Base-by-base conservation (phyloP, 768 basidiomycete species). In the Lactarius pseudohatsudake region DNA sequence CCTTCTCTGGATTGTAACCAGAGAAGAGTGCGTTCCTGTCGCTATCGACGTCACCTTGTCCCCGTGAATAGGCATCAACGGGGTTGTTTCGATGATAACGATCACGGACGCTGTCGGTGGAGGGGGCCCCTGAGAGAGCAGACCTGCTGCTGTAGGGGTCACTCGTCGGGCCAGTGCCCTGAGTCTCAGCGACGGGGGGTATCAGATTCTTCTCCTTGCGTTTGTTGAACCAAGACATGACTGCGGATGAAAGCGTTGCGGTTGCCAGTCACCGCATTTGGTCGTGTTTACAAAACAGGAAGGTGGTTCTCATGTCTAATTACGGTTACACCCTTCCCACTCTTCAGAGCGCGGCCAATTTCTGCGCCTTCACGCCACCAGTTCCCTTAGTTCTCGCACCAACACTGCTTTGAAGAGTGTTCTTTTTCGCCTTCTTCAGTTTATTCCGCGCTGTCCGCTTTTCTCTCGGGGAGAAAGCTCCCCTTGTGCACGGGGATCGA, bases 401-500 rank as follows among this genome's bases (percentile, higher is more conserved):
- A 30, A 30, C 30, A 7, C 82, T 83, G 74, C 84, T 86, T 63
- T 88, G 85, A 26, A 95, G 78, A 15, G 77, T 73, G 70, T 88
- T 89, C 77, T 86, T 89, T 75, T 84, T 86, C 2, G 80, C 76
- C 77, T 92, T 93, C 62, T 88, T 84, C 72, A 87, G 83, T 72
- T 87, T 89, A 69, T 83, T 82, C 62, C 87, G 86, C 38, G 85
- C 75, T 0, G 88, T 77, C 59, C 86, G 86, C 78, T 97, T 97
- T 78, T 98, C 89, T n/a, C 80, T 75, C 0, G 96, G 92, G 30
- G 30, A 3, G 92, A 93, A 58, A 98, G 80, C 76, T 98, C 96
- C 58, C 87, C 88, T 47, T 86, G 83, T 2, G 87, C 83, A 50
- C 86, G 86, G 32, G 84, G 81, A 57, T 84, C 82, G 3, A 83